Evolutionary conservation across 495 filamentous ascomycete species (phyloP).

Genomic region (Aspergillus incahuasiensis): DNA sequence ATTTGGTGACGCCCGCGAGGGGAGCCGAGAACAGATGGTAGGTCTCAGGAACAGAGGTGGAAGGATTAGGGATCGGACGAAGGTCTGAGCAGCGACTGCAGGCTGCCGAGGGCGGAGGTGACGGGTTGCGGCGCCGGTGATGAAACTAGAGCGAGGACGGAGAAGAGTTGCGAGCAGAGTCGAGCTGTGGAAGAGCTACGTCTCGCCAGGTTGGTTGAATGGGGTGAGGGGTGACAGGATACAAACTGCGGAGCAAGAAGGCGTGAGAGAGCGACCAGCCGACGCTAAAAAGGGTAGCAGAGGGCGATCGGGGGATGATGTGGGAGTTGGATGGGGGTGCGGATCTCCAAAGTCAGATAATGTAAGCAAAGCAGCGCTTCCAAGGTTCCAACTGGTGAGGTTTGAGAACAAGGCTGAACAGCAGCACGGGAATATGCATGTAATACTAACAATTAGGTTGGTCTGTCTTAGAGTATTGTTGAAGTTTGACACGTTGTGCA

Average conservation of each 20-base stretch:
- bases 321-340: conserved; percentile 22
- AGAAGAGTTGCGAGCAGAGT: conserved; percentile 4
- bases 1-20: conserved; percentile 6
- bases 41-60: conserved; percentile 9
- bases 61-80: conserved; percentile 12
- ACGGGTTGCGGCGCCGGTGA: conserved; percentile 18
- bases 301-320: conserved; percentile 26
- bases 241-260: conserved; percentile 24
- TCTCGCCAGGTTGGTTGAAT: conserved; percentile 7
- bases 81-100: conserved; percentile 21
- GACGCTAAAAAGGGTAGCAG: conserved; percentile 27
- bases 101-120: conserved; percentile 17
- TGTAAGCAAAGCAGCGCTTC: conserved; percentile 20
- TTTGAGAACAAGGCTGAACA: conserved; percentile 12
- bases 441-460: conserved; percentile 12
- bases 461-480: conserved; percentile 1
- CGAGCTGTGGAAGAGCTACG: conserved; percentile 6
- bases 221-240: conserved; percentile 24
- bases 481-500: not conserved
- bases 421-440: conserved; percentile 12
- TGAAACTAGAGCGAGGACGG: conserved; percentile 18
- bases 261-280: conserved; percentile 24
- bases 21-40: conserved; percentile 16
- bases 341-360: conserved; percentile 24
- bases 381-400: not conserved